A percentile compares a stretch with the other conserved stretches of the same genome.
Conservation (phyloP, 163 green algal genomes). For the Trebouxiophyceae sp. region DNA sequence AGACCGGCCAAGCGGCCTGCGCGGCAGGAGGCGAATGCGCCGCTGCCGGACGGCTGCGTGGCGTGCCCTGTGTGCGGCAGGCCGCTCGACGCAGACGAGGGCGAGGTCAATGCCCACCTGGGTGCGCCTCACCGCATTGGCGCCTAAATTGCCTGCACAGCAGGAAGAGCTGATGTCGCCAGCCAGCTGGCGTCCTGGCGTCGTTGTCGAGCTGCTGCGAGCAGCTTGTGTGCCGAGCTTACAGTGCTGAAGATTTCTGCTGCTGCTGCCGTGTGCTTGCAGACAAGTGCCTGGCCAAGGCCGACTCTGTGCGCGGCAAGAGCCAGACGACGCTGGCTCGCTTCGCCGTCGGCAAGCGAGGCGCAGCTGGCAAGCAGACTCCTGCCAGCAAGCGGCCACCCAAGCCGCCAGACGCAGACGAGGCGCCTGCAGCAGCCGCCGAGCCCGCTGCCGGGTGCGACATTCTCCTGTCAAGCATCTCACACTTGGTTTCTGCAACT, state of each 20-base stretch:
- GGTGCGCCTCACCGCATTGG: neutral
- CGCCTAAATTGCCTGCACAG: neutral
- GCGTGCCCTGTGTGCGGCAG: constrained; percentile 1
- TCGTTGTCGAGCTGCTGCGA: neutral
- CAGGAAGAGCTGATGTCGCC: neutral
- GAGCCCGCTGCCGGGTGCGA: neutral
- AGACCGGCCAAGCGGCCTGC: neutral
- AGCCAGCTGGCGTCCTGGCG: neutral
- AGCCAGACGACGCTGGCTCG: constrained; percentile 2
- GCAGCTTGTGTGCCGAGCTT: neutral
- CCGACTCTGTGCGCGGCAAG: neutral
- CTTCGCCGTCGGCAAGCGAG: neutral
- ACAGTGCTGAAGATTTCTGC: no score
- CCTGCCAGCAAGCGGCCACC: neutral
- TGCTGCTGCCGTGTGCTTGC: no score
- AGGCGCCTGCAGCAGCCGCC: neutral
- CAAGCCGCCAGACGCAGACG: neutral
- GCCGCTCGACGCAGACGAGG: neutral
- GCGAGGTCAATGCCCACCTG: neutral
- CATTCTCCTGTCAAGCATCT: neutral
- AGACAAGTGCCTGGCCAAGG: constrained; percentile 11
- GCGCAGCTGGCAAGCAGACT: no score
- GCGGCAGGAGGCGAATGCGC: neutral
- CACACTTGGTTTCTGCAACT: neutral
- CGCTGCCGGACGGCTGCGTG: no score